Evolutionary conservation across 805 yeast species (phyloP), one percentile per base, ranked within the genome.

Genomic region (Starmerella davenportii): DNA sequence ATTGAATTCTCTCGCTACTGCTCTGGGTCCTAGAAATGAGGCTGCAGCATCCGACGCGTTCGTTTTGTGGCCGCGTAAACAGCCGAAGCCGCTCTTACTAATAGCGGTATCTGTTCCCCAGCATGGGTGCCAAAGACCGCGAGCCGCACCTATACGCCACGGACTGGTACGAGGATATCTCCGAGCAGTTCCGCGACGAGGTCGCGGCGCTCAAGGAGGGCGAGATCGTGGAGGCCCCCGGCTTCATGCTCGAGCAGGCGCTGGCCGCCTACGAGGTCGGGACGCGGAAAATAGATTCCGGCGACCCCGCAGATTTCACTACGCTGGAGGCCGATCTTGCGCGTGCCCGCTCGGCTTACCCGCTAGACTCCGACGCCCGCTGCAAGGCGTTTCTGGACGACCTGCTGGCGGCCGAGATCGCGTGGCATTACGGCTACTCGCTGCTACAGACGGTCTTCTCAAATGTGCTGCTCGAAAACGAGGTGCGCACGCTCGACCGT

Each of bases 261-360:
- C 79, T 95, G 1, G 75, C 85, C 47, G 93, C 96, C 0, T 60
- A 82, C 43, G 96, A 85, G 48, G 53, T 62, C 13, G 65, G 73
- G 40, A 81, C 81, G 52, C 62, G 65, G 9, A 71, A 69, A 44
- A 63, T 87, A 49, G 98, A 87, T 54, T 73, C 95, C 0, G 82
- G 87, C 2, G 50, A 79, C 38, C 65, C 79, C n/a, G 50, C 57
- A 21, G 40, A 38, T 24, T 44, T 35, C 38, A 55, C 72, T 40
- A 46, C 63, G 0, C 43, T 57, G 31, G 46, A 50, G 1, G 67
- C 58, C 2, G 79, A 74, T 27, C 42, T 63, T 4, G 42, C 51
- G 0, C 24, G 19, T 4, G 45, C 48, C 8, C 27, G n/a, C 2
- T 17, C 20, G 13, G 70, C 70, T 46, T 56, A 70, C 17, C 50